These are phyloP conservation scores for Monosporozyma servazzii DNA, from an alignment of 805 yeast species.

Conservation along the genomic window DNA sequence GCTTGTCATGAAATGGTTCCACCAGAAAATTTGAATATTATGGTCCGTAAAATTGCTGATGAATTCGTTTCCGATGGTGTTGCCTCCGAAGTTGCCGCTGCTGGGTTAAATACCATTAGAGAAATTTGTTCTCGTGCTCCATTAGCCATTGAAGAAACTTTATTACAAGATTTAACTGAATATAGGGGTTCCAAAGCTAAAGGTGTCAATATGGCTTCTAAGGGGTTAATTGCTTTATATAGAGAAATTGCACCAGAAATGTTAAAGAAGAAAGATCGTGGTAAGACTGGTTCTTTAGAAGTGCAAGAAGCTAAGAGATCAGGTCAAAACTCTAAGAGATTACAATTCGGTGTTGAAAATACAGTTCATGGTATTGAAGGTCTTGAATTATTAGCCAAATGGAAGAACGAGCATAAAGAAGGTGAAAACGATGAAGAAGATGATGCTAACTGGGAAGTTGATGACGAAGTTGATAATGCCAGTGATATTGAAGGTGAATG, in stretches of 20 bases:
- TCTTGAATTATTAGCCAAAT: slow-evolving; percentile 76
- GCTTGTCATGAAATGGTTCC: slow-evolving; percentile 96
- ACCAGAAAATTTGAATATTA: slow-evolving; percentile 75
- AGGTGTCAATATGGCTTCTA: slow-evolving; percentile 90
- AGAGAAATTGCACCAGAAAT: slow-evolving; percentile 96
- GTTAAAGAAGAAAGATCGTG: slow-evolving; percentile 85
- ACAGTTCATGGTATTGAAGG: slow-evolving; percentile 77
- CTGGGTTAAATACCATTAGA: slow-evolving; percentile 91
- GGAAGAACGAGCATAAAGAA: slow-evolving; percentile 48
- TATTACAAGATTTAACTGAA: slow-evolving; percentile 81
- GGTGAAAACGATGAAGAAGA: slow-evolving; percentile 46
- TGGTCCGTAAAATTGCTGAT: slow-evolving; percentile 88
- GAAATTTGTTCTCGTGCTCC: slow-evolving; percentile 93
- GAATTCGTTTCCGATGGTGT: slow-evolving; percentile 98
- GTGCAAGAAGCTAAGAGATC: slow-evolving; percentile 52
- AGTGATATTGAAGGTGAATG: slow-evolving; percentile 75
- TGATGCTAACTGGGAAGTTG: slow-evolving; percentile 50
- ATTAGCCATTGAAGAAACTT: slow-evolving; percentile 78
- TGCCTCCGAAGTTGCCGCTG: slow-evolving; percentile 94
- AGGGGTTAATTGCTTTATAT: slow-evolving; percentile 73
- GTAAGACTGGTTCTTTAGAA: slow-evolving; percentile 82
- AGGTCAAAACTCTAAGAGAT: slow-evolving; percentile 27
- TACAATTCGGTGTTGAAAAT: slow-evolving; percentile 68
- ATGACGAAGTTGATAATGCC: slow-evolving; percentile 37
- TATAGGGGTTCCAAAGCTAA: slow-evolving; percentile 91